A percentile compares a stretch with the other conserved stretches of the same genome.
phyloP scores from a whole-genome alignment of 768 basidiomycete species.

The Atractiella rhizophila region DNA sequence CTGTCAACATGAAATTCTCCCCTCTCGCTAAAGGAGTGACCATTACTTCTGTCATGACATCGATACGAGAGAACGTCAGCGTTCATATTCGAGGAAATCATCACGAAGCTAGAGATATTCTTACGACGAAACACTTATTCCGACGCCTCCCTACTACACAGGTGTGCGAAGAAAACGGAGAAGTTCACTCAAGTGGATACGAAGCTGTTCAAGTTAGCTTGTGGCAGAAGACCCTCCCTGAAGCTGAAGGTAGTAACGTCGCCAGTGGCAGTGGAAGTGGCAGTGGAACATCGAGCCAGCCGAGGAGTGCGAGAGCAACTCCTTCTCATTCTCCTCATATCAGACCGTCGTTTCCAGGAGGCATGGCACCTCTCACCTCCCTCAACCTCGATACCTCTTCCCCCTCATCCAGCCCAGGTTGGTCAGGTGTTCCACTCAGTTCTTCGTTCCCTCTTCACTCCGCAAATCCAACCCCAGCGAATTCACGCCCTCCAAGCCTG shows the following conservation, averaged over 20 bases:
- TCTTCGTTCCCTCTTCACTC: not conserved
- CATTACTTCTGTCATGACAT: constrained; percentile 39
- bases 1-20: constrained; percentile 59
- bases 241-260: no score
- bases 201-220: no score
- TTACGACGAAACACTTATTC: constrained; percentile 43
- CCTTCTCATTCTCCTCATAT: no score
- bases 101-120: constrained; percentile 37
- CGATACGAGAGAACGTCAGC: constrained; percentile 36
- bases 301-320: no score
- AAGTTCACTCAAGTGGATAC: not conserved
- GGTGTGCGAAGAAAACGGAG: not conserved
- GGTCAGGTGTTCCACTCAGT: not conserved
- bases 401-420: no score
- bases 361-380: no score
- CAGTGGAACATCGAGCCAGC: no score
- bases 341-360: no score
- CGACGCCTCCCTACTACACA: constrained; percentile 9
- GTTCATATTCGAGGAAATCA: constrained; percentile 27
- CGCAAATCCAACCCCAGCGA: not conserved
- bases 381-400: no score
- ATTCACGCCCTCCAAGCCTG: no score
- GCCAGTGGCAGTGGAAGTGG: no score
- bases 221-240: no score
- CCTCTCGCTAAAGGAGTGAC: constrained; percentile 62